phyloP scores from a whole-genome alignment of 1,284 basidiomycete genomes.

The Cutaneotrichosporon cutaneum region DNA sequence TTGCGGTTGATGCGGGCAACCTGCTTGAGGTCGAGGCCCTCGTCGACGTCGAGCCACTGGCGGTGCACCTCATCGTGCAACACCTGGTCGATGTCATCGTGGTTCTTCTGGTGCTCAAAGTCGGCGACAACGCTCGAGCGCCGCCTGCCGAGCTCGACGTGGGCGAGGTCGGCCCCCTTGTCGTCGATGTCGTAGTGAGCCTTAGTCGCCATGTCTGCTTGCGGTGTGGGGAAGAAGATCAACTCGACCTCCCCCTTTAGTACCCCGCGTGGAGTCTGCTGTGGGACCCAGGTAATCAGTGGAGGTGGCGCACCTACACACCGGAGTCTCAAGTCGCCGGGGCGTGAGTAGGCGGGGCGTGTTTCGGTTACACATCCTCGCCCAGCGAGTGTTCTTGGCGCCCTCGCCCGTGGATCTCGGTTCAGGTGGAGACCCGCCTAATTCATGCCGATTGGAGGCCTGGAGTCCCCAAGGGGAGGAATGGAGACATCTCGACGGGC shows the following conservation, averaged over 20 bases:
- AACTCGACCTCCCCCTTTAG: neutral
- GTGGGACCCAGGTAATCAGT: neutral
- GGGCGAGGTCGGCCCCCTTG: neutral
- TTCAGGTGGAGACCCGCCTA: neutral
- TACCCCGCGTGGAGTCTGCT: neutral
- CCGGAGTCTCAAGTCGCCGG: neutral
- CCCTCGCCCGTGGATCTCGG: neutral
- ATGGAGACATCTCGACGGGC: no score
- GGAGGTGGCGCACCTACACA: neutral
- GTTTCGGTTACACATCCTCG: neutral
- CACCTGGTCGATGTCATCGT: neutral
- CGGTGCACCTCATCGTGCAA: neutral
- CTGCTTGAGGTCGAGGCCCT: conserved; percentile 16
- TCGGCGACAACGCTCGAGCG: conserved; percentile 14
- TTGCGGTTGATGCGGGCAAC: conserved; percentile 15
- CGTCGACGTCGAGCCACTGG: conserved; percentile 18
- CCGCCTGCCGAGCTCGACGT: conserved; percentile 1
- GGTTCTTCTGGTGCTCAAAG: neutral
- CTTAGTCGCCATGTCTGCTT: neutral
- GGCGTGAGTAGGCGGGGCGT: neutral
- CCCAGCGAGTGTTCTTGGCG: neutral
- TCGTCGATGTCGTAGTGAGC: neutral
- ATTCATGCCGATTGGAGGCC: neutral
- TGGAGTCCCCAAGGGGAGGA: no score
- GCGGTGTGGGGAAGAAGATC: neutral